These are phyloP conservation scores for Entoloma clypeatum DNA, from an alignment of 1,284 basidiomycete species.

Conservation along the genomic window DNA sequence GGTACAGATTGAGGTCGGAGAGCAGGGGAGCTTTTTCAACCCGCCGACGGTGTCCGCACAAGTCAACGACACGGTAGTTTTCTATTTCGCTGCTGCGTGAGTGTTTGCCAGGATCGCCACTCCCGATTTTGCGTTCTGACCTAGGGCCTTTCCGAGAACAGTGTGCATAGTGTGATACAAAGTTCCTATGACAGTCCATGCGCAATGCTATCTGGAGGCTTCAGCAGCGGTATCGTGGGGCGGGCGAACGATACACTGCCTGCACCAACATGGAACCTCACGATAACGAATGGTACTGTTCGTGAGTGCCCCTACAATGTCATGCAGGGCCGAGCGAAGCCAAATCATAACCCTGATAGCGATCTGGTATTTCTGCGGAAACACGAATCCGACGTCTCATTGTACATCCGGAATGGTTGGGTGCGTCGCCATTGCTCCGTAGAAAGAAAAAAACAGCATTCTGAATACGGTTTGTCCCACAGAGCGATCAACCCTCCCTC, in stretches of 20 bases:
- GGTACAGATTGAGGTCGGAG: slow-evolving; percentile 31
- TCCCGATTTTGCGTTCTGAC: slow-evolving; percentile 1
- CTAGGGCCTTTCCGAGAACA: slow-evolving; percentile 5
- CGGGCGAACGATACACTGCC: slow-evolving; percentile 7
- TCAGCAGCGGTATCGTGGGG: slow-evolving; percentile 22
- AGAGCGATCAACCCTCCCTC: slow-evolving; percentile 38
- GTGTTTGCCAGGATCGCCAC: slow-evolving; percentile 10
- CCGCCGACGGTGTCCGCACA: slow-evolving; percentile 28
- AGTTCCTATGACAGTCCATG: slow-evolving; percentile 20
- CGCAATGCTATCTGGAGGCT: slow-evolving; percentile 21
- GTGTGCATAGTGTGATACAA: slow-evolving; percentile 24
- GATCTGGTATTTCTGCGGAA: slow-evolving; percentile 31
- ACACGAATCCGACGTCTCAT: slow-evolving; percentile 22
- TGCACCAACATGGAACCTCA: slow-evolving; percentile 21
- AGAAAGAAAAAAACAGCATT: background rate
- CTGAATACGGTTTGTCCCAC: background rate
- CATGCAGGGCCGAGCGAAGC: background rate
- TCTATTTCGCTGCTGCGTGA: slow-evolving; percentile 32
- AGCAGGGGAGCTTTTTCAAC: slow-evolving; percentile 33
- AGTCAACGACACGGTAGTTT: slow-evolving; percentile 30
- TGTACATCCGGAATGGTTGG: slow-evolving; percentile 35
- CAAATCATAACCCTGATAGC: slow-evolving; percentile 18
- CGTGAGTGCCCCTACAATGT: slow-evolving; percentile 21
- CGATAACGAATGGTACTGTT: slow-evolving; percentile 26
- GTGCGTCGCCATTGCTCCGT: slow-evolving; percentile 19